Conservation (phyloP, 345 rosid species). For the Microcos paniculata region DNA sequence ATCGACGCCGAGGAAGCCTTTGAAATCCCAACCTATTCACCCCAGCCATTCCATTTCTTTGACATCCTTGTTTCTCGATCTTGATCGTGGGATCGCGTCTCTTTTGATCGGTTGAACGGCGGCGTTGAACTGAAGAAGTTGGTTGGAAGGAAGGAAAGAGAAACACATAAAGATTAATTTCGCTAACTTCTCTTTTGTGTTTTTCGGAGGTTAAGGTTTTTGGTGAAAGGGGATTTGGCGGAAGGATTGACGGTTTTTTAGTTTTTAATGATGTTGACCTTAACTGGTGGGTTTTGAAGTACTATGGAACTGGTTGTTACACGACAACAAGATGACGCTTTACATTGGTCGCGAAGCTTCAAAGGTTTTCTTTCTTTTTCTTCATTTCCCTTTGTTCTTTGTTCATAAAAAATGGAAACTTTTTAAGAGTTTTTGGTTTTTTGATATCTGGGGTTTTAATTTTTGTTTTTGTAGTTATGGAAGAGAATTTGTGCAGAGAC, state of each 20-base stretch:
- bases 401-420: neutral
- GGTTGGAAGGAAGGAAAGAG: neutral
- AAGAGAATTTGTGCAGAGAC: conserved; percentile 85
- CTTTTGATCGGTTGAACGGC: conserved; percentile 12
- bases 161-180: neutral
- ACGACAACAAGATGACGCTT: conserved; percentile 63
- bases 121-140: conserved; percentile 10
- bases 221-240: neutral
- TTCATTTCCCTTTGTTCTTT: neutral
- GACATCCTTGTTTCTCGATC: conserved; percentile 17
- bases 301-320: conserved; percentile 61
- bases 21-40: neutral
- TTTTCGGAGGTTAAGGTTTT: neutral
- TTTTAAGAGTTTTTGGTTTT: neutral
- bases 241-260: conserved; percentile 7
- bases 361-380: conserved; percentile 42
- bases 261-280: conserved; percentile 44
- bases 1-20: neutral
- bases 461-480: conserved; percentile 68
- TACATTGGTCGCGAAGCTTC: conserved; percentile 98
- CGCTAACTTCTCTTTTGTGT: neutral
- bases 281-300: conserved; percentile 45
- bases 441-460: conserved; percentile 6
- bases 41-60: conserved; percentile 3
- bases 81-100: conserved; percentile 23